Conservation (phyloP, 2,329 filamentous ascomycete genomes). For the Tolypocladium tundrense region DNA sequence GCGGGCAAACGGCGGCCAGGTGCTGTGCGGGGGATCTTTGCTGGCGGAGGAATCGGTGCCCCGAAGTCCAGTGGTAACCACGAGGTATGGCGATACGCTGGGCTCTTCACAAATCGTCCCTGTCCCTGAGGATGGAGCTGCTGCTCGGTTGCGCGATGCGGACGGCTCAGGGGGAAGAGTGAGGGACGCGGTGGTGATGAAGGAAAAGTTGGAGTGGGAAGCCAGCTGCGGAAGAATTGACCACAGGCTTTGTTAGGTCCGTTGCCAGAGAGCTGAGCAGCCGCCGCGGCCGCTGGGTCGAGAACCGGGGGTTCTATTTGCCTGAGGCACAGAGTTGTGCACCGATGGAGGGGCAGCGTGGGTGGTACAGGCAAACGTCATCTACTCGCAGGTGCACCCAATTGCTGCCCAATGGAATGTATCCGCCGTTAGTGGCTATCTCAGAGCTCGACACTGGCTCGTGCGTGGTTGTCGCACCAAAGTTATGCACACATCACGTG, state of each 20-base stretch:
- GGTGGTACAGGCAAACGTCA: neutral
- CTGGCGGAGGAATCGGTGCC: constrained; percentile 3
- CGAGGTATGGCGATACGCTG: neutral
- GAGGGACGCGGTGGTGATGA: neutral
- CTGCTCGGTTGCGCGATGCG: neutral
- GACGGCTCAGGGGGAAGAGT: neutral
- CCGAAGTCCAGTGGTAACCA: neutral
- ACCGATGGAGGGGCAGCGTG: neutral
- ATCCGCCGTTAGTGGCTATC: neutral
- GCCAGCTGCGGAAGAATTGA: constrained; percentile 6
- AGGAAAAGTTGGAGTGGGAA: constrained; percentile 3
- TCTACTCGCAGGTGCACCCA: neutral
- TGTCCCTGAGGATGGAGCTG: neutral
- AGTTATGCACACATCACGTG: constrained; percentile 9
- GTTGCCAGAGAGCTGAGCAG: constrained; percentile 11
- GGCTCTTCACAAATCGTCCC: neutral
- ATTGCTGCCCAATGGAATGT: neutral
- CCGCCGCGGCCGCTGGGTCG: constrained; percentile 2
- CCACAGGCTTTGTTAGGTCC: constrained; percentile 4
- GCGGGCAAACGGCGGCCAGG: neutral
- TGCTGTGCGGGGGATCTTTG: constrained; percentile 3
- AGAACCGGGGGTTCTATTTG: constrained; percentile 3
- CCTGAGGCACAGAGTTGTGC: constrained; percentile 7
- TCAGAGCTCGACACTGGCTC: neutral
- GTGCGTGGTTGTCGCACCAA: neutral